A percentile compares a stretch with the other conserved stretches of the same genome.
These are phyloP conservation scores for Pilasporangium apinafurcum DNA, from an alignment of 352 stramenopile species.

Conservation along the genomic window DNA sequence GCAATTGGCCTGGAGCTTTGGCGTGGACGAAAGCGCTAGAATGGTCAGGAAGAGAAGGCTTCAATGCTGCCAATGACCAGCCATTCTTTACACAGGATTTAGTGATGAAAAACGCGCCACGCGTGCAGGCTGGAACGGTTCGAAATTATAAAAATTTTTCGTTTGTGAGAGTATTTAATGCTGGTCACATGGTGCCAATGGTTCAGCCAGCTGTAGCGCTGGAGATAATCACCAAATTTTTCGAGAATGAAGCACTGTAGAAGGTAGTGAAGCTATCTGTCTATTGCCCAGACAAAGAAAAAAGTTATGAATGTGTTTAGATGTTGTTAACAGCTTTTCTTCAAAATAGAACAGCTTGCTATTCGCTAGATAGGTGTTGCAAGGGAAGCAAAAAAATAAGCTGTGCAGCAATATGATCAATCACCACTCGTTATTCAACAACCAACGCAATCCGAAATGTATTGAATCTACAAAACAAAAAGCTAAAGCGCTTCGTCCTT, in stretches of 20 bases:
- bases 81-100: conserved; percentile 1
- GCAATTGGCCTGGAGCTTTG: conserved; percentile 91
- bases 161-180: conserved; percentile 91
- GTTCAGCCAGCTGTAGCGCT: conserved; percentile 87
- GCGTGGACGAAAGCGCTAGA: conserved; percentile 67
- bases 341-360: no score
- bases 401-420: no score
- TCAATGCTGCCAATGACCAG: conserved; percentile 3
- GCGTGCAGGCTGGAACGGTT: conserved; percentile 24
- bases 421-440: no score
- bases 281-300: no score
- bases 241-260: conserved; percentile 38
- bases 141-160: conserved; percentile 57
- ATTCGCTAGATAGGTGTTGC: no score
- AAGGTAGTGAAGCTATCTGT: no score
- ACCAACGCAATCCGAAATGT: no score
- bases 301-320: no score
- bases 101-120: no score
- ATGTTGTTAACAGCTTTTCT: no score
- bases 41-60: conserved; percentile 2
- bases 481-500: conserved; percentile 15
- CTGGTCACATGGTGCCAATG: conserved; percentile 91
- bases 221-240: conserved; percentile 90
- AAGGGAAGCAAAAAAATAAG: no score
- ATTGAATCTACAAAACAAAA: no score